Evolutionary conservation across 495 filamentous ascomycete species (phyloP), one percentile per base, ranked within the genome.

Genomic region (Aspergillus panamensis): DNA sequence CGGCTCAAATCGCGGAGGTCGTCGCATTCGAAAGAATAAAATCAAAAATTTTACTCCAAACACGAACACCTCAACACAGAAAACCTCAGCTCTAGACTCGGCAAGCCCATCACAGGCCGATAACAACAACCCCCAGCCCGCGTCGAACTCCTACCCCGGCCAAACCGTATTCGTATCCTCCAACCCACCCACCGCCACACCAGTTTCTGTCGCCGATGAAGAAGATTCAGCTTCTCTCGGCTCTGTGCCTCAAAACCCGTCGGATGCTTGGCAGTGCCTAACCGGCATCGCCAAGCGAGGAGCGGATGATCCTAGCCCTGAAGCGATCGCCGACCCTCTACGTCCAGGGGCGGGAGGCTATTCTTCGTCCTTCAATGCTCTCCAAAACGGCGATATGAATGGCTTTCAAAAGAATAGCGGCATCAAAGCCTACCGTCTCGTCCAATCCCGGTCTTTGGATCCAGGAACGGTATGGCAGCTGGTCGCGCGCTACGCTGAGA

Each of bases 1-100:
- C 33, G 77, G 79, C 48, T 83, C 80, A 16, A 85, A 86, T 66
- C 78, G 84, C 20, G 84, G 84, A 32, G 84, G 84, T 16, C 77
- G 82, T 40, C 79, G 84, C 49, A 81, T 84, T 57, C 79, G 81
- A 33, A 79, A 77, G 61, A 77, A 75, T 48, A 78, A 79, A 53
- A 74, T 75, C 31, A 73, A 73, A 43, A 71, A 73, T 43, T 69
- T 73, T 45, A 76, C 71, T 0, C 67, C 73, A 17, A 60, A 66
- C 25, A 57, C 45, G 10, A 67, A 58, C 43, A 29, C 51, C 10
- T 69, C 67, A 30, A 68, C 58, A 7, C 69, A 47, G 54, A 73
- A 67, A 19, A 61, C 68, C 25, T 67, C 69, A 0, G 65, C 65
- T 13, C n/a, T 58, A 21, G 69, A 69, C 13, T 60, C 58, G 3